Evolutionary conservation across 1,139 yeast species (phyloP), one percentile per base, ranked within the genome.

Genomic region (Yamadazyma atlantica): DNA sequence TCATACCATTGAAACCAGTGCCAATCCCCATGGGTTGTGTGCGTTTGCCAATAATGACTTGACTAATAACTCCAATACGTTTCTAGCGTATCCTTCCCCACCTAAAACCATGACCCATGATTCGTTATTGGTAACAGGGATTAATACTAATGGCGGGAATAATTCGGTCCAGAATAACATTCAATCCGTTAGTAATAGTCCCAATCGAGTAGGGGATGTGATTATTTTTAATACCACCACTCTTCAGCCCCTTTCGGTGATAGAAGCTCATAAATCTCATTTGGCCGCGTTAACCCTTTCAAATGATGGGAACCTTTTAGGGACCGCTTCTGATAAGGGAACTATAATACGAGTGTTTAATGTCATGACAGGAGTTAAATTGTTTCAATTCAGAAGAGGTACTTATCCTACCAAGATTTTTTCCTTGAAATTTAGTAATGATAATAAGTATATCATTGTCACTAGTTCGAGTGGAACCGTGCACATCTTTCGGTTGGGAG

Each of bases 241-340:
- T 0, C 59, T 90, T 40, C 95, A 88, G 51, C 97, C 97, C 0
- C 66, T 86, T 15, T 83, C 88, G 43, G 96, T 90, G 2, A 82
- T 92, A 28, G 96, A 88, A 53, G 98, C 98, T 0, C 98, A 92
- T 58, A 87, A 88, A 53, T 82, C 95, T 1, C 79, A 85, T 11
- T 67, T 92, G 38, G 90, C 97, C 0, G 85, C 90, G 1, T 66
- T 90, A 45, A 70, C 89, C 1, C 66, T 92, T 38, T 87, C 92
- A 47, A 69, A 72, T 32, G 95, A 89, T 55, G 98, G 98, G 1
- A 70, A 82, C 0, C 60, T 88, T 35, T 66, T 92, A 35, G 97
- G 97, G 1, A 89, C 97, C 0, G 96, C 97, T 1, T 86, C 96
- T 13, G 96, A 88, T 48, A 89, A 89, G 56, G 98, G 98, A 4